Evolutionary conservation across 1,284 basidiomycete genomes (phyloP), one percentile per base, ranked within the genome.

Genomic region (Austroboletus novae-zelandiae): DNA sequence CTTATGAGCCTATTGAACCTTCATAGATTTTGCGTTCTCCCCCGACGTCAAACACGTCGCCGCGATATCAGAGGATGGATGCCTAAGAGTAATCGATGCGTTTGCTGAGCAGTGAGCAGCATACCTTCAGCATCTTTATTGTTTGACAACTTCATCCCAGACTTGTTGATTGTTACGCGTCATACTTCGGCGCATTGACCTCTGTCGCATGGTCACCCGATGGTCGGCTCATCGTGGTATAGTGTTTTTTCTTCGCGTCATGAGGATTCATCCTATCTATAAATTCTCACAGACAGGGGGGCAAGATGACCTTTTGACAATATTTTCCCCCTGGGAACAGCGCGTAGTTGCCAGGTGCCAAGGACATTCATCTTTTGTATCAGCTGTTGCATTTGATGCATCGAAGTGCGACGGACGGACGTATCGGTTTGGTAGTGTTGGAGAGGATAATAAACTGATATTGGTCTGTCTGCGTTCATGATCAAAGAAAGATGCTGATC

Each of bases 151-250:
- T 32, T 25, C 25, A 25, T 43, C 40, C 10, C 52, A 92, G 89
- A 59, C 78, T 96, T 25, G 81, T 92, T 29, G 93, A 97, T 64
- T 91, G 89, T 54, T 97, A 91, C 63, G 83, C 90, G 4, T 90
- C 91, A 9, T 98, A 98, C 69, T 98, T 96, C 64, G 94, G 94
- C 14, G 80, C 90, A 1, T 68, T 99, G 29, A 93, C 85, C 9
- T 94, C 89, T 59, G 82, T 96, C 2, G 84, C 90, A 0, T 98
- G 95, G 94, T 95, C 93, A 9, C 94, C 94, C 1, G 95, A 98
- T 68, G 91, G 92, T 18, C 84, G 93, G 37, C 95, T 97, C 62
- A 86, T 98, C 31, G 71, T 97, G 48, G 92, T 91, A 66, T 50
- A 76, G 66, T 23, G n/a, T 29, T 27, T 32, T 7, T 23, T 23